Base-by-base conservation (phyloP, 139 green algal species). In the Marvania coccoides region DNA sequence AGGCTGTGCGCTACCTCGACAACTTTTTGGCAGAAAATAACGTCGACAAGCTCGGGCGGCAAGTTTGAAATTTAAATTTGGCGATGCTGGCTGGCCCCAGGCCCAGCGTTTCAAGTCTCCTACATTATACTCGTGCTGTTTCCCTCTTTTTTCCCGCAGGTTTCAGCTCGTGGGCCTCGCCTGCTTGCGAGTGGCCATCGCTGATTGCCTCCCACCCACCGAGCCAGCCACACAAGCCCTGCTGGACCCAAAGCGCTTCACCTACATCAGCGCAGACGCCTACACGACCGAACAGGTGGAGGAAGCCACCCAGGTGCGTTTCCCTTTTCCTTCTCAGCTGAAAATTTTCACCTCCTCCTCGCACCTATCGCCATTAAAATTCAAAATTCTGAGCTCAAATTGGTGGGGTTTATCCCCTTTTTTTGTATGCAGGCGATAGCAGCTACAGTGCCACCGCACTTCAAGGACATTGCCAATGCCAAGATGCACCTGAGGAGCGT, bases 101-200 rank as follows among this genome's bases (percentile, higher is more conserved):
- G 19, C 19, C 19, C 19, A 51, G 42, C 42, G 19, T 51, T 28
- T 51, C 42, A 51, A 19, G 42, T 51, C 19, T 51, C 19, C 42
- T 19, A 51, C 19, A 19, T 51, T 51, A 19, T 51, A 28, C 42
- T 51, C 19, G 19, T 51, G 19, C 42, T 47, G 8, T 4, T 8
- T 0, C 23, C 34, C 0, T 2, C 59, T 47, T 12, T 40, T 33
- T 6, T 39, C 55, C 37, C 58, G 74, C 71, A 87, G 81, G 64
- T 88, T 88, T 34, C 82, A 88, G 69, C 70, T 87, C 40, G 28
- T 86, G 3, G 82, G 80, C 28, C 76, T 88, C 5, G 74, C 73
- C 38, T 76, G 63, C 59, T 67, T 88, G 19, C 66, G 82, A 7
- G 65, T 61, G 19, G 82, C 82, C 4, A 79, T 88, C 62, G 69